Conservation (phyloP, 2,329 filamentous ascomycete genomes). For the Aspergillus sojae region DNA sequence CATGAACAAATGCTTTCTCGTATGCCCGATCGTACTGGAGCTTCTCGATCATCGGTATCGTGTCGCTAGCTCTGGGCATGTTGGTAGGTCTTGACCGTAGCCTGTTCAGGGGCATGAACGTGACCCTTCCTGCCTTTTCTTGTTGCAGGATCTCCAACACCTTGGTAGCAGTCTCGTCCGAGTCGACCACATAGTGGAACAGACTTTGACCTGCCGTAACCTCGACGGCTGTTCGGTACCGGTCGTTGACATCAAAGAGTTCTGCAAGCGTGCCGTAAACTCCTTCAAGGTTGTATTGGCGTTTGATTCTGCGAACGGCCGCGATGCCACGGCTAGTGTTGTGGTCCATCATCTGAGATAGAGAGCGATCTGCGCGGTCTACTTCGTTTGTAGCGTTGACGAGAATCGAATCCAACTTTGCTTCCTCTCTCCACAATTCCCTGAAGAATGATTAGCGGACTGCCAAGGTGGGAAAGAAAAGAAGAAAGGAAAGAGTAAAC, state of each 20-base stretch:
- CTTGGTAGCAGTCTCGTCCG: constrained; percentile 79
- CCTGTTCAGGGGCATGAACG: constrained; percentile 90
- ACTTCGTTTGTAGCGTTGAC: constrained; percentile 75
- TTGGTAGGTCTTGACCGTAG: constrained; percentile 71
- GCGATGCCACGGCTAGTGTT: constrained; percentile 84
- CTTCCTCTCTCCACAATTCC: constrained; percentile 83
- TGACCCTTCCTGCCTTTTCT: constrained; percentile 81
- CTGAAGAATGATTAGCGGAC: constrained; percentile 27
- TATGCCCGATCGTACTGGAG: constrained; percentile 75
- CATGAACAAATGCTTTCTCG: constrained; percentile 86
- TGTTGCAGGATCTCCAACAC: constrained; percentile 79
- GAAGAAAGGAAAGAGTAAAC: constrained; percentile 15
- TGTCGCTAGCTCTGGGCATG: constrained; percentile 83
- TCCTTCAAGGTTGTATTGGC: constrained; percentile 76
- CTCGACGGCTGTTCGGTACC: constrained; percentile 86
- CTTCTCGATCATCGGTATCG: constrained; percentile 82
- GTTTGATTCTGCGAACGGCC: constrained; percentile 81
- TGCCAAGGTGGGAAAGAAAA: background rate
- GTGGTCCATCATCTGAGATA: constrained; percentile 86
- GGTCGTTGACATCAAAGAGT: constrained; percentile 81
- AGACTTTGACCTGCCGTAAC: constrained; percentile 89
- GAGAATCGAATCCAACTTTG: constrained; percentile 78
- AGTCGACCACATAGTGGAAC: constrained; percentile 96
- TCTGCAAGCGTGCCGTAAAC: constrained; percentile 93
- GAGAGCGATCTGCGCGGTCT: constrained; percentile 72